A percentile compares a stretch with the other conserved stretches of the same genome.
phyloP scores from a whole-genome alignment of 2,329 filamentous ascomycete genomes.

The Dothidotthia symphoricarpi region DNA sequence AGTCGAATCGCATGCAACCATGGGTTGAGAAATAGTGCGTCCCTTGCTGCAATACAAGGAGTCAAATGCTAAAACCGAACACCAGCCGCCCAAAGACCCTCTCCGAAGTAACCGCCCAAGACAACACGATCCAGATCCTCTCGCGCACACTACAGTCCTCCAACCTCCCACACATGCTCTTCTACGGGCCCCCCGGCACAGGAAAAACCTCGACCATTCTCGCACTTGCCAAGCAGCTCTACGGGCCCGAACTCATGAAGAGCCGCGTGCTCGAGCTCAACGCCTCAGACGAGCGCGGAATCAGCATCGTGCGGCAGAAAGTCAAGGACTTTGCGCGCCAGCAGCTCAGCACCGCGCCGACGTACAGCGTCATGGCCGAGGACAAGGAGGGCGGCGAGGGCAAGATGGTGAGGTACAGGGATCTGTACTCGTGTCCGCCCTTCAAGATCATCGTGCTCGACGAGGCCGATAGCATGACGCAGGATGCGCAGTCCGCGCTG shows the following conservation, averaged over 20 bases:
- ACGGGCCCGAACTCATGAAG: slow-evolving; percentile 90
- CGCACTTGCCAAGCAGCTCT: slow-evolving; percentile 94
- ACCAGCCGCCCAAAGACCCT: slow-evolving; percentile 86
- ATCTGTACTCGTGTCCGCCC: slow-evolving; percentile 85
- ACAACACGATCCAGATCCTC: slow-evolving; percentile 91
- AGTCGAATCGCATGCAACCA: slow-evolving; percentile 70
- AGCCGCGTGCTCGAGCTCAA: slow-evolving; percentile 97
- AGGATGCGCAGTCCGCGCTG: slow-evolving; percentile 91
- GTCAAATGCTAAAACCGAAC: slow-evolving; percentile 9
- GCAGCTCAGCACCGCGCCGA: slow-evolving; percentile 80
- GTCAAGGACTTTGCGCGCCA: slow-evolving; percentile 98
- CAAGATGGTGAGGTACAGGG: slow-evolving; percentile 48
- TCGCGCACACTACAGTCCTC: slow-evolving; percentile 90
- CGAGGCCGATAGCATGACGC: slow-evolving; percentile 98
- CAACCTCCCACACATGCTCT: slow-evolving; percentile 99
- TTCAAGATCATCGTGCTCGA: slow-evolving; percentile 99
- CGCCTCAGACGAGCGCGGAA: slow-evolving; percentile 97
- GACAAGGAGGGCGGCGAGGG: slow-evolving; percentile 28
- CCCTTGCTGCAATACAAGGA: not conserved
- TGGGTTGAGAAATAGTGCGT: slow-evolving; percentile 98
- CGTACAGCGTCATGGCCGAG: slow-evolving; percentile 59
- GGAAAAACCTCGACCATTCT: slow-evolving; percentile 98
- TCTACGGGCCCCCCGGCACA: slow-evolving; percentile 95
- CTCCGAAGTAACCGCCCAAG: slow-evolving; percentile 93
- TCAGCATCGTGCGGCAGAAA: slow-evolving; percentile 94